These are phyloP conservation scores for Zymoseptoria pseudotritici DNA, from an alignment of 2,329 filamentous ascomycete genomes.

Conservation along the genomic window DNA sequence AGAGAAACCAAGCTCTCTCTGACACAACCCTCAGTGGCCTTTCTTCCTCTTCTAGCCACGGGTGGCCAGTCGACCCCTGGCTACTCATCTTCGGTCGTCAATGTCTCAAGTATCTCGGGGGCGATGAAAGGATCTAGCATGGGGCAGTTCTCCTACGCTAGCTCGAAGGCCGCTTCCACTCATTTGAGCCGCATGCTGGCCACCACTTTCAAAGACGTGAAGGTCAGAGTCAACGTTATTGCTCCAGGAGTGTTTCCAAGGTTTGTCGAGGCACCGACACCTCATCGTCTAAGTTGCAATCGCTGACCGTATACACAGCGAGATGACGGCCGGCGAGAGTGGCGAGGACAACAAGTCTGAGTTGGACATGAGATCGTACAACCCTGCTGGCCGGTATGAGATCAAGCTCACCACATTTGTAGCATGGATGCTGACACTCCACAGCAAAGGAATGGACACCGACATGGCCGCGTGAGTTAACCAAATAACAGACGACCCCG, in stretches of 20 bases:
- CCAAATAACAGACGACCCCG: too few species aligned
- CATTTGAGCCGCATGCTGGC: constrained; percentile 42
- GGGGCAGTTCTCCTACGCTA: constrained; percentile 48
- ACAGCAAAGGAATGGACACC: constrained; percentile 36
- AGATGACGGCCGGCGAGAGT: constrained; percentile 44
- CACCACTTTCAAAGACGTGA: constrained; percentile 36
- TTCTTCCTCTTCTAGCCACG: constrained; percentile 48
- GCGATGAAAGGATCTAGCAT: constrained; percentile 43
- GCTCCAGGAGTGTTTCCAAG: constrained; percentile 37
- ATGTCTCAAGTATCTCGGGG: constrained; percentile 47
- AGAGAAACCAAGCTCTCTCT: background rate
- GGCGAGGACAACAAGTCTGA: constrained; percentile 42
- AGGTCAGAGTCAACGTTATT: constrained; percentile 39
- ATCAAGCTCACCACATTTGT: background rate
- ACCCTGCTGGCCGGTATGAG: constrained; percentile 34
- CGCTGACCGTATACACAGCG: constrained; percentile 8
- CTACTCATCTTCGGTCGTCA: constrained; percentile 46
- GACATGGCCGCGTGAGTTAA: constrained; percentile 40
- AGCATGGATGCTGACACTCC: background rate
- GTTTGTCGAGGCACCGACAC: background rate
- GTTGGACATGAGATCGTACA: constrained; percentile 35
- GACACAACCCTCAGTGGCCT: constrained; percentile 31
- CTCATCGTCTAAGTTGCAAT: background rate
- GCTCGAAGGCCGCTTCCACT: constrained; percentile 43
- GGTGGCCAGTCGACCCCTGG: constrained; percentile 40